Conservation (phyloP, 805 yeast genomes). For the Candida montana region DNA sequence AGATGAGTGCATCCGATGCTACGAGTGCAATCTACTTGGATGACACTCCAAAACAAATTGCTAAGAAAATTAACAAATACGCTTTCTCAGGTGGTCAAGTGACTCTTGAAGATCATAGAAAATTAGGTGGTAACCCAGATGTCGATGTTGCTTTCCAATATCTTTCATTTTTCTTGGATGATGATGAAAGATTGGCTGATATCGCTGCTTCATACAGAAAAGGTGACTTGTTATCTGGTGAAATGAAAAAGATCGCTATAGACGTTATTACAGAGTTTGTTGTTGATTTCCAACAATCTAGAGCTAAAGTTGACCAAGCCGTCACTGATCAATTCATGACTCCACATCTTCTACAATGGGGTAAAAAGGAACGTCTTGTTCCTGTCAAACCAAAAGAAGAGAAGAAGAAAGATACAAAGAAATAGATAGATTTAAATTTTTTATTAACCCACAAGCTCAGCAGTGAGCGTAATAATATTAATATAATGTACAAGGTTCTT, state of each 20-base stretch:
- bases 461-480: too few species aligned
- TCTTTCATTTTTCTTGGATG: constrained; percentile 81
- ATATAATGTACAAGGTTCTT: too few species aligned
- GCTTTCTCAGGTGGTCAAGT: constrained; percentile 95
- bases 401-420: constrained; percentile 9
- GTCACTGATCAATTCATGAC: constrained; percentile 67
- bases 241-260: constrained; percentile 84
- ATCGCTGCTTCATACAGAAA: constrained; percentile 60
- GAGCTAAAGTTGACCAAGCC: constrained; percentile 59
- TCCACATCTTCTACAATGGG: constrained; percentile 77
- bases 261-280: constrained; percentile 77
- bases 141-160: constrained; percentile 95
- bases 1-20: constrained; percentile 94
- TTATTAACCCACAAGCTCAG: too few species aligned
- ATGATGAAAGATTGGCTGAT: constrained; percentile 68
- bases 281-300: constrained; percentile 72
- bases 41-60: constrained; percentile 86
- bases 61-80: constrained; percentile 91
- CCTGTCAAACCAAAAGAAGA: constrained; percentile 51
- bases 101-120: constrained; percentile 85
- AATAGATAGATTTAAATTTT: not conserved
- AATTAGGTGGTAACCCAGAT: constrained; percentile 88
- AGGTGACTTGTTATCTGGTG: constrained; percentile 88
- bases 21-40: constrained; percentile 92
- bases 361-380: constrained; percentile 67